These are phyloP conservation scores for Botrytis porri DNA, from an alignment of 2,329 filamentous ascomycete species.

Conservation along the genomic window DNA sequence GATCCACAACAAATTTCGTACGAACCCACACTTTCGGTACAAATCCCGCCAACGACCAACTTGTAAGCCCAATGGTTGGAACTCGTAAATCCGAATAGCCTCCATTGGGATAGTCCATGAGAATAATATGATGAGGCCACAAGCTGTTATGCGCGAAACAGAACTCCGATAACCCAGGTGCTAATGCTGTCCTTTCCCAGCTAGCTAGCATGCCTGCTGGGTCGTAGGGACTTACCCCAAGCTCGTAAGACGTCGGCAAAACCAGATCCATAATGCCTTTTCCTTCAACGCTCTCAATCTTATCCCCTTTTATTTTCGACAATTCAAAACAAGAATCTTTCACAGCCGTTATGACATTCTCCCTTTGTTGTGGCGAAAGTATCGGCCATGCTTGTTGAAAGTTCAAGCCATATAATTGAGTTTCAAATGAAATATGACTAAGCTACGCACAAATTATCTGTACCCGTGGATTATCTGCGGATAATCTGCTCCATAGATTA, in stretches of 20 bases:
- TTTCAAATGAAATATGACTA: background rate
- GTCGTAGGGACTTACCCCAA: background rate
- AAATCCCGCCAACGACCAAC: background rate
- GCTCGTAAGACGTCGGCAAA: accelerated
- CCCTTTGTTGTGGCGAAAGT: background rate
- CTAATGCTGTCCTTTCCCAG: background rate
- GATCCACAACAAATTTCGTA: background rate
- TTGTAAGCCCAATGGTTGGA: background rate
- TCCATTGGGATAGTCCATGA: background rate
- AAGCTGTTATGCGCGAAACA: background rate
- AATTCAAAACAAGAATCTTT: background rate
- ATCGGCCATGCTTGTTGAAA: background rate
- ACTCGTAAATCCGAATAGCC: background rate
- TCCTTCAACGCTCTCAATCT: background rate
- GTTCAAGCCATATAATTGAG: background rate
- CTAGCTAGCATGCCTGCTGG: background rate
- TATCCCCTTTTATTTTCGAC: background rate
- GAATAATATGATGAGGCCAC: background rate
- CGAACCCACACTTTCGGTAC: background rate
- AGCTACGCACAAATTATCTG: no score
- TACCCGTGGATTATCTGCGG: no score
- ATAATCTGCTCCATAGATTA: no score
- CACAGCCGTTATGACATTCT: background rate
- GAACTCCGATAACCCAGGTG: background rate
- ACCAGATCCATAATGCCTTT: accelerated